Conservation (phyloP, 495 filamentous ascomycete genomes). For the Oidiodendron maius region DNA sequence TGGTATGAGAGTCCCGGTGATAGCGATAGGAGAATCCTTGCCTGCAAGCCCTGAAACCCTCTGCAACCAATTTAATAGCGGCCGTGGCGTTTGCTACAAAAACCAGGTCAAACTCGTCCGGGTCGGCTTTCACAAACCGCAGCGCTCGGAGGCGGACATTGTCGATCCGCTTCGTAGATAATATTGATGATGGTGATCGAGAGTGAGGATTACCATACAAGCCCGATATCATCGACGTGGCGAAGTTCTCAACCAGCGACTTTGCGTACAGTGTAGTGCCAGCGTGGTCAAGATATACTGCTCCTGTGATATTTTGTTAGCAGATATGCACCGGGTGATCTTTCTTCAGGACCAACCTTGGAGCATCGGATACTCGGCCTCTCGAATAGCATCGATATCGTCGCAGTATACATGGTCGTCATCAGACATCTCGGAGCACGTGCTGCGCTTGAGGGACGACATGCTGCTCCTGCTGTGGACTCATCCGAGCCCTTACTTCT, state of each 20-base stretch:
- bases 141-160: slow-evolving; percentile 67
- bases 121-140: slow-evolving; percentile 78
- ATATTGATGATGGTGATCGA: slow-evolving; percentile 72
- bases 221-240: slow-evolving; percentile 65
- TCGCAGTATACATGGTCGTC: slow-evolving; percentile 60
- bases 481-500: too few species aligned
- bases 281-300: slow-evolving; percentile 88
- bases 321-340: neutral
- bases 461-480: too few species aligned
- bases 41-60: slow-evolving; percentile 59
- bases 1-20: slow-evolving; percentile 58
- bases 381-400: slow-evolving; percentile 60
- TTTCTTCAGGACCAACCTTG: slow-evolving; percentile 46
- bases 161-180: slow-evolving; percentile 67
- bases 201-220: slow-evolving; percentile 93
- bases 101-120: slow-evolving; percentile 77
- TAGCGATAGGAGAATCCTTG: slow-evolving; percentile 77
- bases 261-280: slow-evolving; percentile 79
- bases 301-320: slow-evolving; percentile 38
- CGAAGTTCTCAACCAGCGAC: slow-evolving; percentile 74
- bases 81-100: slow-evolving; percentile 93
- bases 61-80: slow-evolving; percentile 78
- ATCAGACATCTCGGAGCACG: too few species aligned
- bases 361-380: slow-evolving; percentile 79
- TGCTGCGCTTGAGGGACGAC: too few species aligned